Percentiles rank a stretch among this genome's conserved stretches.
Conservation (phyloP, 331 rosid genomes). For the Saraca asoca region DNA sequence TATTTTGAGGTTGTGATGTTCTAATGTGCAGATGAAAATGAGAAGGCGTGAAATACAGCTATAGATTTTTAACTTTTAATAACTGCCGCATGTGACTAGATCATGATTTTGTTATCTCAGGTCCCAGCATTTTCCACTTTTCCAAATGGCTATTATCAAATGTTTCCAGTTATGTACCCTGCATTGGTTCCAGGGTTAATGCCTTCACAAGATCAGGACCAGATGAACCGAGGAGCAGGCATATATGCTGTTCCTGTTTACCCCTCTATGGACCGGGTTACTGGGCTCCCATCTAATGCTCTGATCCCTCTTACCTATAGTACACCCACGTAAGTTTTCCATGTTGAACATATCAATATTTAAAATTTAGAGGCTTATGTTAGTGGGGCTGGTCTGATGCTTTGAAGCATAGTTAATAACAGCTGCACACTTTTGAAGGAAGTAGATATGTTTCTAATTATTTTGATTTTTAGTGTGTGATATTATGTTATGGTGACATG, state of each 20-base stretch:
- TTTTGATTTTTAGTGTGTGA: too few species aligned
- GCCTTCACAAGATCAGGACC: slow-evolving; percentile 60
- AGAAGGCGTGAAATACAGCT: too few species aligned
- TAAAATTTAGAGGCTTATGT: too few species aligned
- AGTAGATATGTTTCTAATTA: too few species aligned
- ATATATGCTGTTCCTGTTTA: slow-evolving; percentile 79
- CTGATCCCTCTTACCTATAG: slow-evolving; percentile 86
- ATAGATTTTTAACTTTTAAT: background rate
- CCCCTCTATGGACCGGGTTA: slow-evolving; percentile 59
- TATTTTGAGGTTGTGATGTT: too few species aligned
- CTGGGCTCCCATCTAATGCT: slow-evolving; percentile 62
- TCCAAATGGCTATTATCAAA: slow-evolving; percentile 64
- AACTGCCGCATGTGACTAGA: background rate
- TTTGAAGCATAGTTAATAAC: too few species aligned
- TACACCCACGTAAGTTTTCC: slow-evolving; percentile 72
- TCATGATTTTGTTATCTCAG: slow-evolving; percentile 47
- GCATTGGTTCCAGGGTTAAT: slow-evolving; percentile 61
- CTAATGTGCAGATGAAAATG: too few species aligned
- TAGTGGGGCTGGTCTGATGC: too few species aligned
- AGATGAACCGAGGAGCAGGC: slow-evolving; percentile 78
- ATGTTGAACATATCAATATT: too few species aligned
- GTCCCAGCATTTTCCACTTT: slow-evolving; percentile 46
- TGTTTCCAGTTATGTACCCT: slow-evolving; percentile 75
- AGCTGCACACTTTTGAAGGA: too few species aligned
- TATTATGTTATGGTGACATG: too few species aligned